Evolutionary conservation across 495 filamentous ascomycete genomes (phyloP).

Genomic region (Neurospora tetrasperma): DNA sequence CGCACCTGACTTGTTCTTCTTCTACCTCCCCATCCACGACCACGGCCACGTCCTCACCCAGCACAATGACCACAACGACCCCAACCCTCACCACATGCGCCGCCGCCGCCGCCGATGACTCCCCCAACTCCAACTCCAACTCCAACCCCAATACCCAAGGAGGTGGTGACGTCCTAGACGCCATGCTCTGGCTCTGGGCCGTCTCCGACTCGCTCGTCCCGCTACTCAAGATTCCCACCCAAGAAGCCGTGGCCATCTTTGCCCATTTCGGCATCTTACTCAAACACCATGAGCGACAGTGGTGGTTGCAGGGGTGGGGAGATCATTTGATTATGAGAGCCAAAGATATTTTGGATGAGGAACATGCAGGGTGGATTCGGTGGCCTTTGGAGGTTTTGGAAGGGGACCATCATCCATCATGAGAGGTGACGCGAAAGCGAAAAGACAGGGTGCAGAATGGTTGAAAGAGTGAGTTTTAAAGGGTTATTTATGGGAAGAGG

Average conservation of each 20-base stretch:
- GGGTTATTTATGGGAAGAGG: too few relatives aligned
- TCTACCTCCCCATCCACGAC: background rate
- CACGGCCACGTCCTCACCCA: background rate
- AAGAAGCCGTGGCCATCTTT: slow-evolving; percentile 28
- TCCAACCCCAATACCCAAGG: background rate
- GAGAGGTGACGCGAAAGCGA: background rate
- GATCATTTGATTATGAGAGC: slow-evolving; percentile 20
- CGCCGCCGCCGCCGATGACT: background rate
- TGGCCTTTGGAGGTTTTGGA: slow-evolving; percentile 22
- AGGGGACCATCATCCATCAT: background rate
- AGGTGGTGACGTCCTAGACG: slow-evolving; percentile 20
- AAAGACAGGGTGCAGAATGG: too few relatives aligned
- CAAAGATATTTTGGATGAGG: slow-evolving; percentile 22
- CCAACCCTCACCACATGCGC: background rate
- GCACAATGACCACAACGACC: background rate
- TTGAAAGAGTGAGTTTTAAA: background rate
- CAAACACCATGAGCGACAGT: slow-evolving; percentile 21
- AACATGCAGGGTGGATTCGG: slow-evolving; percentile 23
- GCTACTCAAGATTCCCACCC: slow-evolving; percentile 17
- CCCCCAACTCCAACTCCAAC: background rate
- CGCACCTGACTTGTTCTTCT: background rate
- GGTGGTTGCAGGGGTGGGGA: slow-evolving; percentile 29
- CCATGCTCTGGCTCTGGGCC: slow-evolving; percentile 29
- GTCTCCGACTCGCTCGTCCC: slow-evolving; percentile 26
- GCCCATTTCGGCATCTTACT: slow-evolving; percentile 25